phyloP scores from a whole-genome alignment of 202 grass and related monocot species.

The Saccharum hybrid region DNA sequence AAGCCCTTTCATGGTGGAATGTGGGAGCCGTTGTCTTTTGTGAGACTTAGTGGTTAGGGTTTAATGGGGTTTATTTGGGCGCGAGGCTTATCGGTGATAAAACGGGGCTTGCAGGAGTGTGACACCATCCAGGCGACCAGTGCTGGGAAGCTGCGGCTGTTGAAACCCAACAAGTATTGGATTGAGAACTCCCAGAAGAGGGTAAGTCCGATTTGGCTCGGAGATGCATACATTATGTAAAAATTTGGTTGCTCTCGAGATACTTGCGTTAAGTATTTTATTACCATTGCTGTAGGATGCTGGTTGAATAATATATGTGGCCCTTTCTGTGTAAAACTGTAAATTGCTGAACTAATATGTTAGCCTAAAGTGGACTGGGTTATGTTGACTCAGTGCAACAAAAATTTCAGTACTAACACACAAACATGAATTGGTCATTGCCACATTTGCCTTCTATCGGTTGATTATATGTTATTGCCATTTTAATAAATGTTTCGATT shows the following conservation, averaged over 20 bases:
- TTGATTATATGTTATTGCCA: neutral
- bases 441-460: neutral
- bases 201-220: conserved; percentile 48
- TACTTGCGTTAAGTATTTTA: neutral
- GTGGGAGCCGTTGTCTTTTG: neutral
- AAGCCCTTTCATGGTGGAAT: conserved; percentile 31
- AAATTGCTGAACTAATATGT: neutral
- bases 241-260: neutral
- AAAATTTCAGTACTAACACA: neutral
- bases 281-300: neutral
- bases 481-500: neutral
- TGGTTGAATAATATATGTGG: neutral
- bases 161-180: conserved; percentile 97
- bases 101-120: conserved; percentile 57
- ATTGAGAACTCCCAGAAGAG: conserved; percentile 92
- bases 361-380: conserved; percentile 12
- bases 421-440: neutral
- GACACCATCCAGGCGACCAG: conserved; percentile 72
- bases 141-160: conserved; percentile 68
- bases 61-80: conserved; percentile 28
- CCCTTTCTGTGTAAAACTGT: neutral
- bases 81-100: conserved; percentile 12
- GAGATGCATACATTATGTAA: too few species aligned
- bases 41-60: conserved; percentile 43
- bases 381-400: conserved; percentile 16